phyloP scores from a whole-genome alignment of 331 rosid species.

The Quercus lobata region DNA sequence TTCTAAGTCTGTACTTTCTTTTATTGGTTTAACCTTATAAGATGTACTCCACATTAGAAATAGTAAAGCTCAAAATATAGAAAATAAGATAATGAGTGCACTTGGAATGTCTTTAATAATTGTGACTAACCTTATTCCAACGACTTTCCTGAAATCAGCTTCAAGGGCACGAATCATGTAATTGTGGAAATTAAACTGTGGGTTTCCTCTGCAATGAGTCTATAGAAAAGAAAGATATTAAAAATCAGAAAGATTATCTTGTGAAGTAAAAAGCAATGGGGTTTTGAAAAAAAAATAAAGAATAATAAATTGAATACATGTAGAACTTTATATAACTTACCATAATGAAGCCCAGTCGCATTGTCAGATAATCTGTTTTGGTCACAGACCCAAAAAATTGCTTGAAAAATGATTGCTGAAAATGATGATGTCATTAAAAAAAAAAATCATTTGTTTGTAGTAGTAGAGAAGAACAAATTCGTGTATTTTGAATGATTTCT shows the following conservation, averaged over 20 bases:
- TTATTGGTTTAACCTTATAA: background rate
- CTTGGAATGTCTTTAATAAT: background rate
- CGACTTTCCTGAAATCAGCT: constrained; percentile 54
- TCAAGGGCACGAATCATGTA: constrained; percentile 52
- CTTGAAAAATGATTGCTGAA: constrained; percentile 46
- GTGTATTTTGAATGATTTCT: no score
- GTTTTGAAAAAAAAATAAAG: background rate
- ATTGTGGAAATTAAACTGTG: constrained; percentile 40
- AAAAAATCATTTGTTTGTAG: background rate
- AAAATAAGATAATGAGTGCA: background rate
- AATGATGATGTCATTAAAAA: background rate
- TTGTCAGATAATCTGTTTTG: constrained; percentile 42
- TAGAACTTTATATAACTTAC: constrained; percentile 16
- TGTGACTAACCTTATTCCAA: constrained; percentile 44
- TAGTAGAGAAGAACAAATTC: no score
- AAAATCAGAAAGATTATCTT: no score
- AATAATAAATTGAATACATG: background rate
- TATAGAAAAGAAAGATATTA: background rate
- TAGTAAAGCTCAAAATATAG: background rate
- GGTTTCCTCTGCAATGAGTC: constrained; percentile 55
- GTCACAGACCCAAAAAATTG: constrained; percentile 52
- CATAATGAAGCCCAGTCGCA: constrained; percentile 48
- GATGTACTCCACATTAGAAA: background rate
- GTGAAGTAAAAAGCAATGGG: background rate
- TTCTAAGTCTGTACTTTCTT: no score